These are phyloP conservation scores for Globisporangium rhizosaccharum DNA, from an alignment of 352 stramenopile species.

Conservation along the genomic window DNA sequence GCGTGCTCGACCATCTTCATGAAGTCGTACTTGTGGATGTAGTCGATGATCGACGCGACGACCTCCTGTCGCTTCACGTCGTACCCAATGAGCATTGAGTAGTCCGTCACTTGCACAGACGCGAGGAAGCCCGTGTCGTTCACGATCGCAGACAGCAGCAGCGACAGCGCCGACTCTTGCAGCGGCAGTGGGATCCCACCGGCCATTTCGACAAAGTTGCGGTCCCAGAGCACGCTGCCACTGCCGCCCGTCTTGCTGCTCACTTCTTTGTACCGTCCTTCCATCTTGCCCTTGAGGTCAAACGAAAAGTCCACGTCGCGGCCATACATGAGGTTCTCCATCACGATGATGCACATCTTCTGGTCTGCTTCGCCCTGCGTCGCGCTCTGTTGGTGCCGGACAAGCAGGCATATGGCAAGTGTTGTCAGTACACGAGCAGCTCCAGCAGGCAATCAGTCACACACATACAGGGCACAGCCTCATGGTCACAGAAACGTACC, in stretches of 20 bases:
- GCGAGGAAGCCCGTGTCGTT: conserved; percentile 85
- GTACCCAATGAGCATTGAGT: conserved; percentile 87
- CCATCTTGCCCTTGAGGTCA: conserved; percentile 86
- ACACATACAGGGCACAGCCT: not conserved
- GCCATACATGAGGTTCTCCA: conserved; percentile 87
- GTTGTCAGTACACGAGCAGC: not conserved
- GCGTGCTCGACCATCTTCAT: conserved; percentile 89
- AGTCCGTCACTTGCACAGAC: conserved; percentile 81
- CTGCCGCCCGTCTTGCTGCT: conserved; percentile 19
- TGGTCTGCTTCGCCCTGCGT: conserved; percentile 53
- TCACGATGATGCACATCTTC: conserved; percentile 85
- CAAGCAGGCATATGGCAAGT: too few species aligned
- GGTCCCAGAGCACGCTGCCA: conserved; percentile 72
- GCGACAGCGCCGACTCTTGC: conserved; percentile 76
- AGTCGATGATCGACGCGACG: conserved; percentile 86
- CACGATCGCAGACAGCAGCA: conserved; percentile 78
- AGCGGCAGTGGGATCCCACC: conserved; percentile 76
- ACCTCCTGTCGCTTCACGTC: conserved; percentile 84
- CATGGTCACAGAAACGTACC: conserved; percentile 13
- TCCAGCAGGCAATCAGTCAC: not conserved
- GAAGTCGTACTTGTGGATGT: conserved; percentile 89
- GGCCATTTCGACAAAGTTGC: conserved; percentile 84
- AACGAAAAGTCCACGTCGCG: conserved; percentile 84
- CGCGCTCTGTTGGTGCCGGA: conserved; percentile 4
- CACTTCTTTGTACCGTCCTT: conserved; percentile 63